Percentiles rank a stretch among this genome's conserved stretches.
Conservation (phyloP, 2,329 filamentous ascomycete species). For the Davidsoniella virescens region DNA sequence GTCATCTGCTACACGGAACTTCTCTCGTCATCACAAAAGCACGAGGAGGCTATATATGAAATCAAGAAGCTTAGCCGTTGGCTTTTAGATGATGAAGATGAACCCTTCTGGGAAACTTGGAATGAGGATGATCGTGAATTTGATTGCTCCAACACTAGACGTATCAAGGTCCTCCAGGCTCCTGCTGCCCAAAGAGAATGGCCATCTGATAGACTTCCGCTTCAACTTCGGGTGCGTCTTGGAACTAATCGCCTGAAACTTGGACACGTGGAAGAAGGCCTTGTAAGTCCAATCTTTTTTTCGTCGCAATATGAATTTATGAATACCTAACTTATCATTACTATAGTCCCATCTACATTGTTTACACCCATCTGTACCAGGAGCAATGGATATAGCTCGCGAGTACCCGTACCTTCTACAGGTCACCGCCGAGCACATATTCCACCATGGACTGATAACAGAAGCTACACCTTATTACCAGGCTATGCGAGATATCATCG, state of each 20-base stretch:
- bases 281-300: constrained; percentile 34
- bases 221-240: constrained; percentile 71
- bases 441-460: constrained; percentile 20
- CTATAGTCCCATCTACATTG: constrained; percentile 42
- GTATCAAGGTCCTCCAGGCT: constrained; percentile 46
- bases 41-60: constrained; percentile 48
- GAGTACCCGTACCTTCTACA: constrained; percentile 68
- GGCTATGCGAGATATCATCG: constrained; percentile 32
- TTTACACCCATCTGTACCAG: constrained; percentile 42
- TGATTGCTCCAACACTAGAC: constrained; percentile 57
- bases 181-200: constrained; percentile 33
- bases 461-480: constrained; percentile 41
- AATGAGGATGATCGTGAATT: constrained; percentile 74
- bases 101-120: constrained; percentile 61
- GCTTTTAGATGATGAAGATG: constrained; percentile 59
- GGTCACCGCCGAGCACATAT: constrained; percentile 39
- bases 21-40: constrained; percentile 47
- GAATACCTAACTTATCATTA: constrained; percentile 9
- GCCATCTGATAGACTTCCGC: constrained; percentile 53
- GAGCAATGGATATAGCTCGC: constrained; percentile 2
- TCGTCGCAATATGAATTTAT: neutral
- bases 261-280: constrained; percentile 53
- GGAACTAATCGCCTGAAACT: constrained; percentile 67
- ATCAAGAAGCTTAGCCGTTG: constrained; percentile 63
- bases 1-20: constrained; percentile 75